Conservation (phyloP, 1,284 basidiomycete species). For the Schizophyllum amplum region DNA sequence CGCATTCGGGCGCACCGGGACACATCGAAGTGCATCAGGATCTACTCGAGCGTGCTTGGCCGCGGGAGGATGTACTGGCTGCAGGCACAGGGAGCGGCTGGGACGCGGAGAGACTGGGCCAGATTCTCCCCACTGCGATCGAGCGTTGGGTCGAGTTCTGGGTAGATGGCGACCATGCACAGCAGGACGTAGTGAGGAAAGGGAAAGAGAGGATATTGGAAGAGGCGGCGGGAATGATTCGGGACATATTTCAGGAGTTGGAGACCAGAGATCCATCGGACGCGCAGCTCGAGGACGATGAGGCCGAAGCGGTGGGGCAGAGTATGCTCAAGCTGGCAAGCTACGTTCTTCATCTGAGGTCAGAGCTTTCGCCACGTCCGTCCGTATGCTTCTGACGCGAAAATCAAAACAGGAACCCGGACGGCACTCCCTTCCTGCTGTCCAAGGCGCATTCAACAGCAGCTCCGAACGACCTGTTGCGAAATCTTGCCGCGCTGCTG, state of each 20-base stretch:
- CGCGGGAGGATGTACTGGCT: slow-evolving; percentile 34
- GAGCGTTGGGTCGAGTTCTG: slow-evolving; percentile 46
- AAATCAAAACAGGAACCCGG: slow-evolving; percentile 33
- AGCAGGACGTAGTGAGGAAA: slow-evolving; percentile 11
- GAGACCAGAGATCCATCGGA: slow-evolving; percentile 53
- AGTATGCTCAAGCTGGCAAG: slow-evolving; percentile 47
- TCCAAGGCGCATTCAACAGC: slow-evolving; percentile 39
- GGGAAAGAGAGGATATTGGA: slow-evolving; percentile 52
- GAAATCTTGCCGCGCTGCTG: slow-evolving; percentile 49
- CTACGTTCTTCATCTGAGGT: slow-evolving; percentile 50
- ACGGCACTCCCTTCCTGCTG: slow-evolving; percentile 38
- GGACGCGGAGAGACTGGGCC: slow-evolving; percentile 54
- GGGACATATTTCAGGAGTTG: slow-evolving; percentile 64
- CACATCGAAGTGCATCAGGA: slow-evolving; percentile 50
- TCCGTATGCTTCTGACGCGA: slow-evolving; percentile 7
- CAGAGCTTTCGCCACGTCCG: slow-evolving; percentile 15
- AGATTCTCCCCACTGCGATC: slow-evolving; percentile 41
- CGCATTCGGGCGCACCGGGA: slow-evolving; percentile 49
- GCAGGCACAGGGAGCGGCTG: slow-evolving; percentile 33
- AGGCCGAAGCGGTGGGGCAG: slow-evolving; percentile 52
- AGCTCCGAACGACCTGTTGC: slow-evolving; percentile 49
- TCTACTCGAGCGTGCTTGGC: slow-evolving; percentile 64
- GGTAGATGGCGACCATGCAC: slow-evolving; percentile 18
- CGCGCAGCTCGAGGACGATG: slow-evolving; percentile 55
- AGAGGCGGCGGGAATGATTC: slow-evolving; percentile 58